phyloP scores from a whole-genome alignment of 2,329 filamentous ascomycete species.

The Penicillium sp. region DNA sequence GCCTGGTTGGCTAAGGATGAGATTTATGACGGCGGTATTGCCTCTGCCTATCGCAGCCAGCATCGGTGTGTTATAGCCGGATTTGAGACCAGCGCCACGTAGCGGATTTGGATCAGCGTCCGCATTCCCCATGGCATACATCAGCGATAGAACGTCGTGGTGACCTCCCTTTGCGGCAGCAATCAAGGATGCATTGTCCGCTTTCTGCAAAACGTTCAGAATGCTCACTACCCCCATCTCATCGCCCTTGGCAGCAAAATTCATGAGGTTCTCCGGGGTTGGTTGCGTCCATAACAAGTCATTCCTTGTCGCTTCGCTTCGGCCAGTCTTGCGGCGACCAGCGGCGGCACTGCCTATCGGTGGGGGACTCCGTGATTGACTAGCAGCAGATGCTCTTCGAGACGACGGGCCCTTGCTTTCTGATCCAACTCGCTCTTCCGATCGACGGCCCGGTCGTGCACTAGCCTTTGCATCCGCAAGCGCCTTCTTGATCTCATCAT shows the following conservation, averaged over 20 bases:
- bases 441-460: constrained; percentile 47
- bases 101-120: constrained; percentile 70
- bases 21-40: constrained; percentile 79
- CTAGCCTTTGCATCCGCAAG: constrained; percentile 65
- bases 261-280: constrained; percentile 50
- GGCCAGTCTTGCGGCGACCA: constrained; percentile 46
- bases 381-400: constrained; percentile 45
- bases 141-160: constrained; percentile 77
- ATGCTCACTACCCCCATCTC: constrained; percentile 51
- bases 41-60: constrained; percentile 87
- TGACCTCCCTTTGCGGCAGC: constrained; percentile 91
- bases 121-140: constrained; percentile 67
- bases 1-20: constrained; percentile 72
- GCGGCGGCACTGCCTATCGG: constrained; percentile 28
- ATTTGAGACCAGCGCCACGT: constrained; percentile 49
- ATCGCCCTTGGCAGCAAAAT: constrained; percentile 52
- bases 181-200: constrained; percentile 83
- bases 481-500: constrained; percentile 72
- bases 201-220: constrained; percentile 53
- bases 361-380: constrained; percentile 45
- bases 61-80: constrained; percentile 86
- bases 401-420: constrained; percentile 41
- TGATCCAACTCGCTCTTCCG: constrained; percentile 42
- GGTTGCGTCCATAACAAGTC: constrained; percentile 53
- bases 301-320: constrained; percentile 52